Percentiles rank a stretch among this genome's conserved stretches.
Conservation (phyloP, 2,329 filamentous ascomycete genomes). For the Diplodia sapinea region DNA sequence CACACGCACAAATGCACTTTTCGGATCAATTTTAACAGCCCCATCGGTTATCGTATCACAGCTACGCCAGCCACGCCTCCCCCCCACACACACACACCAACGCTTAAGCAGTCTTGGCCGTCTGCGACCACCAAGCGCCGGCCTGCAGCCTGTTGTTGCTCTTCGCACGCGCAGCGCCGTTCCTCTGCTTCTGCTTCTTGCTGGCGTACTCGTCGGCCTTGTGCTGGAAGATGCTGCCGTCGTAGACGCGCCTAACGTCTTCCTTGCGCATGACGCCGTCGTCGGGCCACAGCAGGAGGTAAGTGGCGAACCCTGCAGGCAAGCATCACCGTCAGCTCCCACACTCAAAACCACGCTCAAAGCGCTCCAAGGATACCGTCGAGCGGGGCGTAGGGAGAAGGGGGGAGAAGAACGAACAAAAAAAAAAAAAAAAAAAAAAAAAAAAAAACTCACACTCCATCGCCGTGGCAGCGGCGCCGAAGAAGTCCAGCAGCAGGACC, state of each 20-base stretch:
- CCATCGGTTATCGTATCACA: too few relatives aligned
- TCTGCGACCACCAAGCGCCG: conserved; percentile 3
- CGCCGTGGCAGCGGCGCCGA: conserved; percentile 53
- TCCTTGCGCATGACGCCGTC: conserved; percentile 65
- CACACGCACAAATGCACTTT: too few relatives aligned
- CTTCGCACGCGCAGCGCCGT: background rate
- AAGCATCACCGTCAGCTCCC: background rate
- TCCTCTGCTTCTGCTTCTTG: conserved; percentile 3
- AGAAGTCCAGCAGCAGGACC: conserved; percentile 51
- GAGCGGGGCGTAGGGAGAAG: too few relatives aligned
- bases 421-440: too few relatives aligned
- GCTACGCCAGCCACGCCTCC: too few relatives aligned
- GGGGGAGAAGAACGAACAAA: background rate
- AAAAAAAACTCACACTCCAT: conserved; percentile 49
- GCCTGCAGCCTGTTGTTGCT: conserved; percentile 11
- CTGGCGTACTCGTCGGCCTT: conserved; percentile 24
- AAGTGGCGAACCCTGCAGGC: conserved; percentile 55
- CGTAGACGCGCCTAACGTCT: conserved; percentile 60
- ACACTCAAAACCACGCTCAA: too few relatives aligned
- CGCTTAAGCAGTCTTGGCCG: background rate
- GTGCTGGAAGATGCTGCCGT: conserved; percentile 59
- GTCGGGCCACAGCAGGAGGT: conserved; percentile 60
- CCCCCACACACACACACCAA: fast-evolving
- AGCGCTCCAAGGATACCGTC: too few relatives aligned
- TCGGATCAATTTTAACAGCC: too few relatives aligned